phyloP scores from a whole-genome alignment of 371 early-diverging fungal species.

The Apophysomyces sp. region DNA sequence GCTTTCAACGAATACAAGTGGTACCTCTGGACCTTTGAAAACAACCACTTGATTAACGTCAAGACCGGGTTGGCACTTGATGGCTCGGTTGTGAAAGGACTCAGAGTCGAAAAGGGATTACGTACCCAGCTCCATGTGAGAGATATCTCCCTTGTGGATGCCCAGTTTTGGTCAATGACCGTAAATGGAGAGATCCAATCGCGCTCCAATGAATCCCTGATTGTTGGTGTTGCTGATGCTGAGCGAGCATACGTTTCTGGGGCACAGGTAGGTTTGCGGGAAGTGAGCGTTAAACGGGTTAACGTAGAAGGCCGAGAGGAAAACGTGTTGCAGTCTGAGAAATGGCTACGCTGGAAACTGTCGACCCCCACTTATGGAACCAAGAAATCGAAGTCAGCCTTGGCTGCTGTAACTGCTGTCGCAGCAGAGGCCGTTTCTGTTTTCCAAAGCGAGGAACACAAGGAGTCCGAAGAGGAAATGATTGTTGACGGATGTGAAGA shows the following conservation, averaged over 20 bases:
- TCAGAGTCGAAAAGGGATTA: conserved; percentile 27
- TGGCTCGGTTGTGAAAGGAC: conserved; percentile 24
- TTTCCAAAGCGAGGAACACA: background rate
- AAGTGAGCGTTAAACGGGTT: conserved; percentile 21
- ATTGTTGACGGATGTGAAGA: conserved; percentile 32
- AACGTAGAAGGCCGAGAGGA: conserved; percentile 25
- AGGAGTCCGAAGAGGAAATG: conserved; percentile 8
- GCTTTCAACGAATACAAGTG: conserved; percentile 41
- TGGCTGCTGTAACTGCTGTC: conserved; percentile 4
- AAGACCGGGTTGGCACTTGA: conserved; percentile 55
- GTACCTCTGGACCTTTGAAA: conserved; percentile 52
- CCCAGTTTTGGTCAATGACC: conserved; percentile 43
- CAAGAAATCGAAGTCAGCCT: conserved; percentile 4
- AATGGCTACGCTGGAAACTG: conserved; percentile 42
- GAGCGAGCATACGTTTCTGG: conserved; percentile 32
- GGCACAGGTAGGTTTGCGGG: conserved; percentile 34
- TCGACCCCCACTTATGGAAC: conserved; percentile 40
- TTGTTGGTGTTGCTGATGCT: conserved; percentile 26
- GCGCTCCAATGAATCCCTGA: conserved; percentile 31
- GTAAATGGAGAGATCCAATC: conserved; percentile 43
- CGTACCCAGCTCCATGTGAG: conserved; percentile 32
- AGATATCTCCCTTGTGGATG: conserved; percentile 22
- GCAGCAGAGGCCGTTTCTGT: conserved; percentile 1
- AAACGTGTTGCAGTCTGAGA: conserved; percentile 24
- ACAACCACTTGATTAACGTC: conserved; percentile 54